Evolutionary conservation across 2,329 filamentous ascomycete species (phyloP), one percentile per base, ranked within the genome.

Genomic region (Magnaporthales sp.): DNA sequence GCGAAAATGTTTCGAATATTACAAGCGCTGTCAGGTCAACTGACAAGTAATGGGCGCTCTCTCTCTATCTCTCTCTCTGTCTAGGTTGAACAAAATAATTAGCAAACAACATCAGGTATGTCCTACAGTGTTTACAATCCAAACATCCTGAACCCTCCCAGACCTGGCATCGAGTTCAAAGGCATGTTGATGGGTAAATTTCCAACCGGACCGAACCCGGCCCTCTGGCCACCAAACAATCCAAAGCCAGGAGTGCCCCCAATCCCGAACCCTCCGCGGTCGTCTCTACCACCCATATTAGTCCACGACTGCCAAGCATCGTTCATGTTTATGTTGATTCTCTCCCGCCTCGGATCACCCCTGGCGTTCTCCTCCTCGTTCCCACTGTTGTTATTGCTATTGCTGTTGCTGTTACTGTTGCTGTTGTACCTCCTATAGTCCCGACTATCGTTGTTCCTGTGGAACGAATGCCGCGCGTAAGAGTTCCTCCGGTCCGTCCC

Each of bases 161-260:
- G 51, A 11, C 62, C 62, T 3, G 62, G 31, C 22, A 63, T 26
- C 11, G 15, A 22, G n/a, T n/a, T n/a, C n/a, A n/a, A n/a, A n/a
- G n/a, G n/a, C n/a, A n/a, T n/a, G 62, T 38, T 63, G 62, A 63
- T 51, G 22, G 62, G 62, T 31, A 63, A n/a, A 32, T 63, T 63
- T 0, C 32, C 62, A 4, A 63, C 31, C 6, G 62, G 62, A 13
- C 62, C 62, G 8, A 63, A 26, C 8, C 62, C 31, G 13, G 30
- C 62, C 22, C 38, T 63, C 24, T 63, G 32, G 6, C 62, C 31
- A 13, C 62, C 62, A 63, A 63, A 63, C 8, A 58, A 15, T 8
- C 62, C 30, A 19, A 46, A 46, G 31, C 62, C 22, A 22, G 32
- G 31, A 63, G 26, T 26, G 7, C 32, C 31, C 19, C 32, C 15